Conservation (phyloP, 1,284 basidiomycete species). For the Fomitiporia mediterranea region DNA sequence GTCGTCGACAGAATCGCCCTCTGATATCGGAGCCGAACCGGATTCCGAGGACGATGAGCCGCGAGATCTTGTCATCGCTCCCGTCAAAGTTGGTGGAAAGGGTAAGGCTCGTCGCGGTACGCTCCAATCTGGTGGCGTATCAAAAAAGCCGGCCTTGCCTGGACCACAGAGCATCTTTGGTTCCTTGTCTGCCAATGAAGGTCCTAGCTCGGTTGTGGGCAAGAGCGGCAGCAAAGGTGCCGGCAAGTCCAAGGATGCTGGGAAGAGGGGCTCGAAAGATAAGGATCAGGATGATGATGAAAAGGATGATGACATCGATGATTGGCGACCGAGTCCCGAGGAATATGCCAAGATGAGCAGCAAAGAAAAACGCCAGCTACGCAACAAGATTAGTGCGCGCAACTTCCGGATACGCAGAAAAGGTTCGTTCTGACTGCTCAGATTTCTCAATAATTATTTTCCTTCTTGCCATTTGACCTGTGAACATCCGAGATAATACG, state of each 20-base stretch:
- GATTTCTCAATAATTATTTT: conserved; percentile 2
- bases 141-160: conserved; percentile 43
- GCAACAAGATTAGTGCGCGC: conserved; percentile 95
- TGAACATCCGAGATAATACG: conserved; percentile 1
- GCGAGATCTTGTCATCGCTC: conserved; percentile 26
- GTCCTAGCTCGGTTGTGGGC: conserved; percentile 24
- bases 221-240: neutral
- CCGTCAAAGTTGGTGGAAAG: conserved; percentile 54
- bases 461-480: neutral
- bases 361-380: conserved; percentile 94
- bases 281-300: conserved; percentile 29
- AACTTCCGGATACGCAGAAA: conserved; percentile 94
- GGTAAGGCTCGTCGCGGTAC: conserved; percentile 65
- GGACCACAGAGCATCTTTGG: conserved; percentile 35
- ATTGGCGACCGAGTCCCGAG: conserved; percentile 83
- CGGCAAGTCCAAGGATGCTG: neutral
- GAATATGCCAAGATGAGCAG: conserved; percentile 94
- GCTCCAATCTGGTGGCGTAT: conserved; percentile 66
- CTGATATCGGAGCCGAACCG: conserved; percentile 24
- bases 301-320: conserved; percentile 49
- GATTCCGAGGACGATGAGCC: conserved; percentile 31
- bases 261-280: conserved; percentile 19
- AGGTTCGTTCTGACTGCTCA: conserved; percentile 44
- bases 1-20: conserved; percentile 23
- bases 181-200: conserved; percentile 23